Evolutionary conservation across 2,329 filamentous ascomycete species (phyloP).

Genomic region (Phyllosticta citriasiana): DNA sequence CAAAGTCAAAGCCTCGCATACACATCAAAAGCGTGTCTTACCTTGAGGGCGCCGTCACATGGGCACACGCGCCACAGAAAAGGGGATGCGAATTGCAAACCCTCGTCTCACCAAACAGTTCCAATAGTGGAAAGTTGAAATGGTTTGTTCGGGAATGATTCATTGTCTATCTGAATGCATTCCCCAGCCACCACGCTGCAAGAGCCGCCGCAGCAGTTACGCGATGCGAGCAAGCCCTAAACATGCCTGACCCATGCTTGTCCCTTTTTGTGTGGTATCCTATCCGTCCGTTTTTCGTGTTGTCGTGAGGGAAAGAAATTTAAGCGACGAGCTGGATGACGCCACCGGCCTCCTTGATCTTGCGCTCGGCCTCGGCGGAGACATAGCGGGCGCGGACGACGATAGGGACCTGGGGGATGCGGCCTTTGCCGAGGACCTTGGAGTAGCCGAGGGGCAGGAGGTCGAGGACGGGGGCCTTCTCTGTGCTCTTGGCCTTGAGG

Average conservation of each 20-base stretch:
- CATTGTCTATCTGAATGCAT: slow-evolving; percentile 23
- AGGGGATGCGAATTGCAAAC: not conserved
- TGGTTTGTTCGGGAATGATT: slow-evolving; percentile 44
- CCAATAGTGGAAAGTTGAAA: not conserved
- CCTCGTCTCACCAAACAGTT: not conserved
- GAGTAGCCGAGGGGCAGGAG: slow-evolving; percentile 95
- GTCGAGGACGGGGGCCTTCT: slow-evolving; percentile 95
- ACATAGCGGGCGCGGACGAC: slow-evolving; percentile 94
- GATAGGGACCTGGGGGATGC: slow-evolving; percentile 83
- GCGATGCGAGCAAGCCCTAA: not conserved
- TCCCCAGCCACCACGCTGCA: slow-evolving; percentile 45
- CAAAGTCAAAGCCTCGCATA: too few species aligned
- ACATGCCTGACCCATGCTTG: slow-evolving; percentile 1
- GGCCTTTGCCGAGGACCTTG: slow-evolving; percentile 98
- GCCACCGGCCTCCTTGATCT: slow-evolving; percentile 97
- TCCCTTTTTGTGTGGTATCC: slow-evolving; percentile 11
- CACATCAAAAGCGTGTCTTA: not conserved
- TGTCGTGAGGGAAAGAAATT: not conserved
- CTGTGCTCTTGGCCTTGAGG: slow-evolving; percentile 66
- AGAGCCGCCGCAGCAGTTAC: slow-evolving; percentile 16
- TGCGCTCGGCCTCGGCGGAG: slow-evolving; percentile 91
- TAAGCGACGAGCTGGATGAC: slow-evolving; percentile 93
- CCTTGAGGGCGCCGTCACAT: not conserved
- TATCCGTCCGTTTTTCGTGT: slow-evolving; percentile 8
- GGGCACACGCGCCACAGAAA: not conserved